Evolutionary conservation across 1,139 yeast genomes (phyloP).

Genomic region (Protomyces arabidopsidicola): DNA sequence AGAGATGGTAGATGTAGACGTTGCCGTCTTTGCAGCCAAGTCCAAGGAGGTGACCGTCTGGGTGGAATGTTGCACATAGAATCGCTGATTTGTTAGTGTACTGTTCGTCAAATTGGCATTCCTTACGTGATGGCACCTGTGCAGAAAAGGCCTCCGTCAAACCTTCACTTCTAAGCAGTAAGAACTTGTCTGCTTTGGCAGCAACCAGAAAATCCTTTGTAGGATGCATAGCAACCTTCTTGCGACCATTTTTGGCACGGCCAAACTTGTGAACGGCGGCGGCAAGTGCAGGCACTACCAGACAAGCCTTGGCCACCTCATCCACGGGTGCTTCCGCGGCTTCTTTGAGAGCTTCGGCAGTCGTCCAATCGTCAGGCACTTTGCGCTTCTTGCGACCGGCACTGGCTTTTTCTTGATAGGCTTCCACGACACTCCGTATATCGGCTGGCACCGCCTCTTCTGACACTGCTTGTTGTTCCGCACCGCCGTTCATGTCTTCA

Average conservation of each 20-base stretch:
- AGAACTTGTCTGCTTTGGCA: background rate
- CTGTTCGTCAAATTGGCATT: background rate
- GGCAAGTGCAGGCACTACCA: background rate
- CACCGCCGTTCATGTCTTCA: background rate
- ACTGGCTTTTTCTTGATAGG: constrained; percentile 7
- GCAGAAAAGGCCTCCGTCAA: background rate
- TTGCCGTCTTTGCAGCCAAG: constrained; percentile 45
- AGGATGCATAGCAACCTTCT: constrained; percentile 27
- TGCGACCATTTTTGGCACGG: background rate
- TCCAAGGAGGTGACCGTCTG: constrained; percentile 61
- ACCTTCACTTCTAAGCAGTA: background rate
- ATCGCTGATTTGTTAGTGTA: constrained; percentile 5
- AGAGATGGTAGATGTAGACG: constrained; percentile 47
- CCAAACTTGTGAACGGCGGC: background rate
- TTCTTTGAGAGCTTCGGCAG: constrained; percentile 11
- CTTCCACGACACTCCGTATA: constrained; percentile 6
- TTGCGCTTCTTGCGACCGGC: constrained; percentile 29
- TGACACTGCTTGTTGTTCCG: background rate
- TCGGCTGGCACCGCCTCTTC: background rate
- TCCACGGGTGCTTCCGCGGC: background rate
- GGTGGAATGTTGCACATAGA: constrained; percentile 49
- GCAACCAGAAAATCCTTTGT: constrained; percentile 23
- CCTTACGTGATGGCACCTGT: background rate
- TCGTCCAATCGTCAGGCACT: constrained; percentile 28
- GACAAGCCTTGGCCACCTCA: background rate